Evolutionary conservation across 495 filamentous ascomycete genomes (phyloP).

Genomic region (Aspergillus hancockii): DNA sequence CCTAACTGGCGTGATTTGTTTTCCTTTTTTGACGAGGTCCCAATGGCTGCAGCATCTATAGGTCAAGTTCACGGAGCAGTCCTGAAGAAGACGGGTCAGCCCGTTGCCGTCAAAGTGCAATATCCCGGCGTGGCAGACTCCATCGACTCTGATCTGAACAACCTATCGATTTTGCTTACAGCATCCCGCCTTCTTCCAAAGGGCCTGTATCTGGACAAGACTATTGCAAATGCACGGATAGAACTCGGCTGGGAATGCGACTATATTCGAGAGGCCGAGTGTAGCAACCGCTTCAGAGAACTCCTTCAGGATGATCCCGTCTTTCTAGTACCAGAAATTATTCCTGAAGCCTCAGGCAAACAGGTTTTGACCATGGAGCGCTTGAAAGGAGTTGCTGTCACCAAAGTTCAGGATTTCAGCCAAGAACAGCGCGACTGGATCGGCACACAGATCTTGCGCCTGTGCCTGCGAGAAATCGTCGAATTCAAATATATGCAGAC

Average conservation of each 20-base stretch:
- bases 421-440: conserved; percentile 86
- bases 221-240: conserved; percentile 91
- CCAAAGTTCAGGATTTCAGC: conserved; percentile 70
- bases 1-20: conserved; percentile 84
- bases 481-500: conserved; percentile 99
- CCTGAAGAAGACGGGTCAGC: conserved; percentile 69
- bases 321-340: conserved; percentile 78
- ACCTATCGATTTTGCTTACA: conserved; percentile 84
- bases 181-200: conserved; percentile 87
- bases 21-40: conserved; percentile 80
- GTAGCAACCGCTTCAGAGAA: conserved; percentile 68
- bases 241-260: conserved; percentile 98
- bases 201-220: conserved; percentile 92
- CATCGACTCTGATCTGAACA: conserved; percentile 93
- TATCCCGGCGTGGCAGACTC: conserved; percentile 96
- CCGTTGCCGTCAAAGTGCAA: conserved; percentile 93
- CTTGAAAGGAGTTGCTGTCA: conserved; percentile 85
- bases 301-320: conserved; percentile 72
- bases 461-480: conserved; percentile 89
- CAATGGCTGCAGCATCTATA: conserved; percentile 96
- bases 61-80: conserved; percentile 91
- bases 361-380: conserved; percentile 93
- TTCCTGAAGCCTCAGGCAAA: conserved; percentile 76
- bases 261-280: conserved; percentile 84
- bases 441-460: conserved; percentile 86